Evolutionary conservation across 495 filamentous ascomycete species (phyloP), one percentile per base, ranked within the genome.

Genomic region (Astrothelium macrocarpum): DNA sequence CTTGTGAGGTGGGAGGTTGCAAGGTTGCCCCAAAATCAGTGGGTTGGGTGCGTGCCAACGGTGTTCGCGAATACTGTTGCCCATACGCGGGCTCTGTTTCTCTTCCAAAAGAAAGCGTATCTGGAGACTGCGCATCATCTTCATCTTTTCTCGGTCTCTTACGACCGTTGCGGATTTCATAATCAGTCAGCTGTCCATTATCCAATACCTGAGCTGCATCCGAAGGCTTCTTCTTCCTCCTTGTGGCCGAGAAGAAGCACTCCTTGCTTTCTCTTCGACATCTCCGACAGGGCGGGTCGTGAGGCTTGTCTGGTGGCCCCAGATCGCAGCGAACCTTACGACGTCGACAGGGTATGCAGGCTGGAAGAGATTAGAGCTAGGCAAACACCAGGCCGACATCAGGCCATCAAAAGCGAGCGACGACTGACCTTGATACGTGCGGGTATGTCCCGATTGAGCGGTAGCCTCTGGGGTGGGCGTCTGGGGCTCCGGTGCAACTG

Each of bases 191-290:
- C 7, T 73, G 71, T 31, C 59, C 70, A 20, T 73, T 72, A 12
- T 74, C 71, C 2, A 70, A 45, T 5, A 71, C 73, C 1, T 87
- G 84, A 32, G 72, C 71, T 29, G 82, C 85, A 63, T 91, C 87
- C 12, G 62, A 62, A 32, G 58, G 26, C 78, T 95, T 95, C 69
- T 90, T 82, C 84, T 97, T 97, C 67, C 94, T 83, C 53, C 93
- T 81, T 43, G 92, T 97, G n/a, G 90, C 89, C 66, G 91, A 95
- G 79, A 98, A 97, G 80, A 86, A 93, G 79, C 94, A 98, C 68
- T 95, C 87, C 76, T 96, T 96, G 77, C 85, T 81, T 77, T 98
- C 94, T 64, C 94, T 85, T 28, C 90, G 86, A 75, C 94, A 98
- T 72, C 94, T 85, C 64, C 93, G 89, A 71, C 94, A 98, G 1